These are phyloP conservation scores for Fusarium sarcochroum DNA, from an alignment of 2,329 filamentous ascomycete species.

Conservation along the genomic window DNA sequence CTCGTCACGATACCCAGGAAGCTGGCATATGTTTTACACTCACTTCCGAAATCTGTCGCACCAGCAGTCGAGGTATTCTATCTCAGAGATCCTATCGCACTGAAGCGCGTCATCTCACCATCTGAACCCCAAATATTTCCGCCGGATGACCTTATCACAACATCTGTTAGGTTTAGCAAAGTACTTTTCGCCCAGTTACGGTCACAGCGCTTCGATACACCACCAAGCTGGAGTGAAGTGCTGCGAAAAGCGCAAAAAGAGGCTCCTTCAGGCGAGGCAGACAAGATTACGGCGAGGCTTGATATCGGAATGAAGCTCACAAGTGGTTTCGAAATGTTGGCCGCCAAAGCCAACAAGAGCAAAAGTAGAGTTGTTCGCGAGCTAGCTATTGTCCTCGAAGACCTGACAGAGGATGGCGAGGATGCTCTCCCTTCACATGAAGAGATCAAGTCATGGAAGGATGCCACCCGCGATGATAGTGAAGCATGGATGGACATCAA, in stretches of 20 bases:
- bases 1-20: constrained; percentile 83
- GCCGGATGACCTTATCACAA: constrained; percentile 82
- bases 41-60: constrained; percentile 81
- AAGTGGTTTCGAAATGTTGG: constrained; percentile 91
- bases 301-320: constrained; percentile 91
- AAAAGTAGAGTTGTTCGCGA: constrained; percentile 80
- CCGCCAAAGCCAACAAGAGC: constrained; percentile 75
- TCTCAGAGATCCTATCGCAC: constrained; percentile 82
- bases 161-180: constrained; percentile 87
- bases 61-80: constrained; percentile 94
- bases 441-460: constrained; percentile 80
- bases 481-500: constrained; percentile 95
- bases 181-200: constrained; percentile 92
- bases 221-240: constrained; percentile 63
- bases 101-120: constrained; percentile 76
- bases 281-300: constrained; percentile 52
- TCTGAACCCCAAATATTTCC: constrained; percentile 73
- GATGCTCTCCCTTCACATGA: constrained; percentile 75
- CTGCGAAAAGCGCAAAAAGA: constrained; percentile 42
- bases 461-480: constrained; percentile 76
- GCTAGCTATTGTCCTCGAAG: constrained; percentile 81
- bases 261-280: constrained; percentile 23
- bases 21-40: constrained; percentile 83
- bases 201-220: constrained; percentile 84
- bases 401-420: constrained; percentile 80